Base-by-base conservation (phyloP, 148 eudicot species). In the Silene conica region DNA sequence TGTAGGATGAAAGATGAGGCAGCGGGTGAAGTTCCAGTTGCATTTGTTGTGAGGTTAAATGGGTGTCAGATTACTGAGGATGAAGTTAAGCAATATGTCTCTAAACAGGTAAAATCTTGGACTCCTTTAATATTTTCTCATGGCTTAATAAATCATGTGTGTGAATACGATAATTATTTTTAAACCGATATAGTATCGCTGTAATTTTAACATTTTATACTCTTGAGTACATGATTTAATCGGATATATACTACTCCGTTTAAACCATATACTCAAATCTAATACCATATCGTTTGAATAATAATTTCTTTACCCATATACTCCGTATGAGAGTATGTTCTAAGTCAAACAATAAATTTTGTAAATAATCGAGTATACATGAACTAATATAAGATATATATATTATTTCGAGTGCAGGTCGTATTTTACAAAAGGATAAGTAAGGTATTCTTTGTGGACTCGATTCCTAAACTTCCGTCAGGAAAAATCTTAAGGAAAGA, bases 401-500 rank as follows among this genome's bases (percentile, higher is more conserved):
- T 2, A 10, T 71, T 58, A 14, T 8, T 57, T 7, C 15, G 28
- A 50, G 23, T 64, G 70, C 83, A 95, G 97, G 98, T 95, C 71
- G 89, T 95, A 8, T 95, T 92, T 59, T 92, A 95, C 82, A 95
- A 95, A 83, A 87, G 92, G 80, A 72, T 95, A 72, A 71, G 74
- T 7, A 77, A 81, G 0, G 94, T 92, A 5, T 95, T 90, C 82
- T 90, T 95, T 45, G 85, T 78, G 26, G 94, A 95, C 18, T 75
- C 92, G 1, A 90, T 95, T 18, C 98, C 98, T 2, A 95, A 92
- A 78, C 88, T 92, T 25, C 92, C 96, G 38, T 86, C 98, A 0
- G 98, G 98, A 4, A 95, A 95, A 73, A 95, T 95, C 57, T 79
- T 92, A 79, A 89, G 98, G 82, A 95, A 95, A 81, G 98, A 92